Conservation (phyloP, 139 green algal genomes). For the Deuterostichococcus epilithicus region DNA sequence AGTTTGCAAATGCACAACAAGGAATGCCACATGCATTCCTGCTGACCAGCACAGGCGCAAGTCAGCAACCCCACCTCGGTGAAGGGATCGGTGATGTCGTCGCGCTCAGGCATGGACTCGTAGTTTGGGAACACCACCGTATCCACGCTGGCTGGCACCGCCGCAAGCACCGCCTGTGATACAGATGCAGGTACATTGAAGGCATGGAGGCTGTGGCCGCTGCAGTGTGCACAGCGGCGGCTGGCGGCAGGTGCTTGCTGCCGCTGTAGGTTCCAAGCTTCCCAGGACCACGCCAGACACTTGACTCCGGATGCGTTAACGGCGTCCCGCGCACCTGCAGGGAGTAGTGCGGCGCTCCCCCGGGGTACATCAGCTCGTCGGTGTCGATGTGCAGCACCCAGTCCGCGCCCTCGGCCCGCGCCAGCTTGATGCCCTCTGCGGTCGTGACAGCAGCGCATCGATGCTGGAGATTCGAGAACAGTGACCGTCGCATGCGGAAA, state of each 20-base stretch:
- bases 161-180: slow-evolving; percentile 32
- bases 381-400: slow-evolving; percentile 85
- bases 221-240: no score
- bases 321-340: slow-evolving; percentile 54
- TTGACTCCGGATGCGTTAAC: no score
- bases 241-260: no score
- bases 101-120: slow-evolving; percentile 57
- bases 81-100: slow-evolving; percentile 64
- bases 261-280: no score
- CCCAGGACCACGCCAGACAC: slow-evolving; percentile 4
- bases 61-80: slow-evolving; percentile 53
- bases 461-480: no score
- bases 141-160: slow-evolving; percentile 51
- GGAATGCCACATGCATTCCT: no score
- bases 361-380: slow-evolving; percentile 79
- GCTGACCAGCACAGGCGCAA: no score
- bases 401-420: slow-evolving; percentile 45
- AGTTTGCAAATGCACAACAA: no score
- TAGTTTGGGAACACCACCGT: slow-evolving; percentile 82
- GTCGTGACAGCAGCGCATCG: no score
- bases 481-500: no score
- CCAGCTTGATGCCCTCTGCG: slow-evolving; percentile 65
- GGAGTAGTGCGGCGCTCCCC: slow-evolving; percentile 46
- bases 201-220: no score
- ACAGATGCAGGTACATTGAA: no score